A percentile compares a stretch with the other conserved stretches of the same genome.
These are phyloP conservation scores for Fusarium hainanense DNA, from an alignment of 2,329 filamentous ascomycete genomes.

Conservation along the genomic window DNA sequence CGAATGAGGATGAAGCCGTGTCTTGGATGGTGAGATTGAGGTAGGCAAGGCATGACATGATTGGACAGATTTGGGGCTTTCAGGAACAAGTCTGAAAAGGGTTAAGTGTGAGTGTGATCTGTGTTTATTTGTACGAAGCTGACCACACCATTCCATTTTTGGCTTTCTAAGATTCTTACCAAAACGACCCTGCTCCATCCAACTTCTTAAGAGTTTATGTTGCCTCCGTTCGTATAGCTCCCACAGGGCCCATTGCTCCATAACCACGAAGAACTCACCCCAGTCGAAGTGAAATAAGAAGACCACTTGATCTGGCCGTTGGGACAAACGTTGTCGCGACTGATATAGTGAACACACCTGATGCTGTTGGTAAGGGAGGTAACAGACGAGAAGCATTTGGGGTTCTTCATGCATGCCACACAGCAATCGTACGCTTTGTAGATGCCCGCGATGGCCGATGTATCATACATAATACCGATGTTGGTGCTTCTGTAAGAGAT, in stretches of 20 bases:
- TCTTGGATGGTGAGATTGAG: neutral
- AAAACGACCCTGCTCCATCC: too few species aligned
- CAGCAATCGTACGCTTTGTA: neutral
- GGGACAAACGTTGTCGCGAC: neutral
- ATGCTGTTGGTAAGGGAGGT: neutral
- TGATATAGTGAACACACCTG: neutral
- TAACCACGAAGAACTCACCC: too few species aligned
- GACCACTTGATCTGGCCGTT: neutral
- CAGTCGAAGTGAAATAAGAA: too few species aligned
- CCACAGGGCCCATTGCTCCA: too few species aligned
- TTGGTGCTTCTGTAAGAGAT: too few species aligned
- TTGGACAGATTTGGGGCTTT: neutral
- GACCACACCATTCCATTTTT: too few species aligned
- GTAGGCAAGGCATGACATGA: neutral
- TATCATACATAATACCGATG: too few species aligned
- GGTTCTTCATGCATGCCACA: neutral
- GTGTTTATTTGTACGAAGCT: too few species aligned
- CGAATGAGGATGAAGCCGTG: neutral
- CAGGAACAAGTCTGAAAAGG: neutral
- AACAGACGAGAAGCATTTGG: rapidly evolving
- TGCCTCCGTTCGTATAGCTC: too few species aligned
- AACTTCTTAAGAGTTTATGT: too few species aligned
- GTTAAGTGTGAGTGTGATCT: too few species aligned
- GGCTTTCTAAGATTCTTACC: too few species aligned
- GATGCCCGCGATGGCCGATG: rapidly evolving